A percentile compares a stretch with the other conserved stretches of the same genome.
Conservation (phyloP, 108 stramenopile genomes). For the Nitzschia sp. region DNA sequence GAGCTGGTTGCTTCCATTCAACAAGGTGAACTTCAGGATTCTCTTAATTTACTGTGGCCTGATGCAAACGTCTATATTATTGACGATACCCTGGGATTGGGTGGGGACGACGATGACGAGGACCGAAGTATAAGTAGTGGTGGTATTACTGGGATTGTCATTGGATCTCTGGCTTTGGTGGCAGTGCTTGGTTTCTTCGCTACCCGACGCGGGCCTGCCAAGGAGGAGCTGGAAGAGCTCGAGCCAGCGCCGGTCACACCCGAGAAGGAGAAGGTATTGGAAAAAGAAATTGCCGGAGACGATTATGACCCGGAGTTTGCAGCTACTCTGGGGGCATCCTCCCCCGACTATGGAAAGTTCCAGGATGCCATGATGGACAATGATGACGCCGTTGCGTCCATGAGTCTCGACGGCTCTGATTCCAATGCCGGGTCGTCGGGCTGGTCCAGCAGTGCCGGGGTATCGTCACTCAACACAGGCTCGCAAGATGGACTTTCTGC, state of each 20-base stretch:
- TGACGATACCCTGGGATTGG: background rate
- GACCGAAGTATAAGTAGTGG: constrained; percentile 7
- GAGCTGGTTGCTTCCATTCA: constrained; percentile 22
- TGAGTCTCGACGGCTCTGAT: constrained; percentile 2
- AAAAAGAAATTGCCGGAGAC: background rate
- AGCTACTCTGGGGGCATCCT: background rate
- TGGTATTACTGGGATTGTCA: constrained; percentile 49
- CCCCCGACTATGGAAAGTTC: constrained; percentile 12
- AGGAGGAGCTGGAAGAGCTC: constrained; percentile 30
- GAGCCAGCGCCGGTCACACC: background rate
- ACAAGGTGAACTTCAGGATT: constrained; percentile 26
- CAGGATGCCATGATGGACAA: constrained; percentile 22
- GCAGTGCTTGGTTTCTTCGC: constrained; percentile 18
- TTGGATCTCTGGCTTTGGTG: constrained; percentile 33
- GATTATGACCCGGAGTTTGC: constrained; percentile 17
- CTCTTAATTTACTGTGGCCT: constrained; percentile 14
- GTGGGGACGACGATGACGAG: background rate
- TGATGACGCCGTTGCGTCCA: background rate
- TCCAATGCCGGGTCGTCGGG: constrained; percentile 55
- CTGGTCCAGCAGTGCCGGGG: constrained; percentile 55
- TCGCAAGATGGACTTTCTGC: constrained; percentile 45
- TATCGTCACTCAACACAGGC: constrained; percentile 60
- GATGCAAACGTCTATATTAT: constrained; percentile 28
- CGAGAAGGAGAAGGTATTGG: background rate
- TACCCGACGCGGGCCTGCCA: constrained; percentile 1